Base-by-base conservation (phyloP, 139 green algal genomes). In the Chlorella sp. region DNA sequence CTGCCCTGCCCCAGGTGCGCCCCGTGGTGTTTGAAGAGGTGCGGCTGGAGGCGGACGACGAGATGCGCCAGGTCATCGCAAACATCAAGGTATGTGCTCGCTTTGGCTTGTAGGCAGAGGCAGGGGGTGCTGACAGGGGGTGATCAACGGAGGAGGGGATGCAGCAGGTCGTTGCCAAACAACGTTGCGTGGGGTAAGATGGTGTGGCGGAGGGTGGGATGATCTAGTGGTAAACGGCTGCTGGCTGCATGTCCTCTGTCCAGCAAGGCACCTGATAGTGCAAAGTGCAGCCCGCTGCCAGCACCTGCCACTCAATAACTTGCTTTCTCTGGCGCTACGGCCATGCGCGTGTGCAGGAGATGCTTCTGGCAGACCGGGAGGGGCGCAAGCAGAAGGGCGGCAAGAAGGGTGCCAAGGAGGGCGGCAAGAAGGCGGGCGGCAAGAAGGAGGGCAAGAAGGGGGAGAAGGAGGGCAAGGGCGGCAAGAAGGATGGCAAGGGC, bases 21-120 rank as follows among this genome's bases (percentile, higher is more conserved):
- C 96, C 96, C 3, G 92, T 97, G n/a, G 97, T 99, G 61, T 97
- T 98, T 91, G 97, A 99, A 92, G 95, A 98, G 91, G 92, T 99
- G 68, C 93, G 97, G 30, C 76, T 91, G 86, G 92, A 97, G 93
- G 96, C 97, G 57, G 97, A 99, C 85, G 94, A 95, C 19, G 96
- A 99, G 92, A 98, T 98, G 96, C 89, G 93, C 12, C 90, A 95
- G 34, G 93, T 98, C 91, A 94, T 99, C 64, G 75, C 95, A 82
- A 98, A 97, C 91, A 94, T 99, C 48, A 97, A 98, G 93, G 95
- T 95, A 40, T 30, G 82, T 39, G 36, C 16, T 36, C n/a, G 37
- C 30, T 84, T 36, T 30, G 21, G 9, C n/a, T 57, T 5, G 48
- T 30, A 39, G 40, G 30, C 64, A 71, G 2, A 71, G n/a, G n/a